Evolutionary conservation across 495 filamentous ascomycete genomes (phyloP).

Genomic region (Podospora fimiseda): DNA sequence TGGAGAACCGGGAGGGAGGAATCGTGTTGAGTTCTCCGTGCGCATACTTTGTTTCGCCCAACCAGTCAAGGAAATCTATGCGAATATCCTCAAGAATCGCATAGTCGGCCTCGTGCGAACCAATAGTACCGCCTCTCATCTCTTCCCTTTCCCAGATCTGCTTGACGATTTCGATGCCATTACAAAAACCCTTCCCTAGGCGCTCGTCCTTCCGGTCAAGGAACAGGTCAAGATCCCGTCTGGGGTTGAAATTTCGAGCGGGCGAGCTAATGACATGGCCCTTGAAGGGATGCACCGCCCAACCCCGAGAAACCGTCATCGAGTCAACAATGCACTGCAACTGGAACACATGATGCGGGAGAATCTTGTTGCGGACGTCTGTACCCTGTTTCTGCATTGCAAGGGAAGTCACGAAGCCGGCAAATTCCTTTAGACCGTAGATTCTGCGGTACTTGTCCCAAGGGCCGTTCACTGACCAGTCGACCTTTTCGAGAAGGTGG

Average conservation of each 20-base stretch:
- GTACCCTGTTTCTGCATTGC: constrained; percentile 37
- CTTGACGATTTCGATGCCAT: constrained; percentile 16
- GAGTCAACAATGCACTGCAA: constrained; percentile 45
- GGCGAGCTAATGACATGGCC: constrained; percentile 30
- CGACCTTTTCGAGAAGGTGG: constrained; percentile 27
- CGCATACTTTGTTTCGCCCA: constrained; percentile 39
- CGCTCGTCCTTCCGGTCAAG: constrained; percentile 28
- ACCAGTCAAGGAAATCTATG: constrained; percentile 34
- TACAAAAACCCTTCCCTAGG: background rate
- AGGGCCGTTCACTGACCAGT: constrained; percentile 11
- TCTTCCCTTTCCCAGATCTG: constrained; percentile 2
- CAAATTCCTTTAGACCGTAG: constrained; percentile 38
- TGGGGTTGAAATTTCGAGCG: constrained; percentile 26
- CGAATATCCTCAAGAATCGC: constrained; percentile 13
- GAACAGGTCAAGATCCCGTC: constrained; percentile 41
- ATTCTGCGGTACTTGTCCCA: constrained; percentile 30
- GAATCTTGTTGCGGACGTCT: constrained; percentile 34
- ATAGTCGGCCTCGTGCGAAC: constrained; percentile 3
- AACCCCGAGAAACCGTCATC: constrained; percentile 34
- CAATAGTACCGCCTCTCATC: background rate
- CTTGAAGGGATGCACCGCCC: constrained; percentile 25
- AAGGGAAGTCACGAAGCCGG: constrained; percentile 29
- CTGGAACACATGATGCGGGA: constrained; percentile 42
- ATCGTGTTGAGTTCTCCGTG: constrained; percentile 26
- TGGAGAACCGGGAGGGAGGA: constrained; percentile 39